Percentiles rank a stretch among this genome's conserved stretches.
These are phyloP conservation scores for Dendryphion nanum DNA, from an alignment of 2,329 filamentous ascomycete species.

Conservation along the genomic window DNA sequence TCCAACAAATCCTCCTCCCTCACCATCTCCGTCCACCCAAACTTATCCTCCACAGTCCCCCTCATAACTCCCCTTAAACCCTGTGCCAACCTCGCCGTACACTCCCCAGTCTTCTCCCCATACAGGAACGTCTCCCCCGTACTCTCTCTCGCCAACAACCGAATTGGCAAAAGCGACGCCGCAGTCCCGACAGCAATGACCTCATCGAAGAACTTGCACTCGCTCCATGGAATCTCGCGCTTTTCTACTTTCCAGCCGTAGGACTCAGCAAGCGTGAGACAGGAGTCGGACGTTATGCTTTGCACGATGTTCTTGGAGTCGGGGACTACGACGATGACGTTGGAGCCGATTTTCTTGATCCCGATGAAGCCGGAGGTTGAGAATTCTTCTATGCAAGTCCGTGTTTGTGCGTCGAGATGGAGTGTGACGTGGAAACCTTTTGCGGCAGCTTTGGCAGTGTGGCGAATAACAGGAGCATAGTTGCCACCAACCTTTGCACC, in stretches of 20 bases:
- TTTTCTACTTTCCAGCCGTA: constrained; percentile 35
- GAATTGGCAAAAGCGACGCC: constrained; percentile 14
- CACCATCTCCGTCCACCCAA: constrained; percentile 9
- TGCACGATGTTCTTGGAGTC: constrained; percentile 26
- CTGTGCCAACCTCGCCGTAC: constrained; percentile 5
- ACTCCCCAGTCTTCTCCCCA: constrained; percentile 9
- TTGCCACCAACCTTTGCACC: constrained; percentile 39
- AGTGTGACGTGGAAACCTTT: constrained; percentile 35
- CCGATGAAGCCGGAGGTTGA: constrained; percentile 35
- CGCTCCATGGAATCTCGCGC: constrained; percentile 15
- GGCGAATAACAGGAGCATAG: constrained; percentile 38
- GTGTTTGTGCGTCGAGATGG: constrained; percentile 33
- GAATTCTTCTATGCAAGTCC: constrained; percentile 38
- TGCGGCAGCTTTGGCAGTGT: constrained; percentile 24
- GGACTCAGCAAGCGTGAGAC: constrained; percentile 20
- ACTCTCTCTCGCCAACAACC: constrained; percentile 6
- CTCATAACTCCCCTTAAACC: constrained; percentile 11
- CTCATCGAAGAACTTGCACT: constrained; percentile 17
- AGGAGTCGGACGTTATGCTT: constrained; percentile 29
- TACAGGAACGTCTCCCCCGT: constrained; percentile 19
- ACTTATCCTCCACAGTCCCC: constrained; percentile 10
- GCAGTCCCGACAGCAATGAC: constrained; percentile 22
- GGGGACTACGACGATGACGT: constrained; percentile 26
- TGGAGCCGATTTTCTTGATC: constrained; percentile 16
- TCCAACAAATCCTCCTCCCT: constrained; percentile 10